These are phyloP conservation scores for Tylopilus felleus DNA, from an alignment of 768 basidiomycete genomes.

Conservation along the genomic window DNA sequence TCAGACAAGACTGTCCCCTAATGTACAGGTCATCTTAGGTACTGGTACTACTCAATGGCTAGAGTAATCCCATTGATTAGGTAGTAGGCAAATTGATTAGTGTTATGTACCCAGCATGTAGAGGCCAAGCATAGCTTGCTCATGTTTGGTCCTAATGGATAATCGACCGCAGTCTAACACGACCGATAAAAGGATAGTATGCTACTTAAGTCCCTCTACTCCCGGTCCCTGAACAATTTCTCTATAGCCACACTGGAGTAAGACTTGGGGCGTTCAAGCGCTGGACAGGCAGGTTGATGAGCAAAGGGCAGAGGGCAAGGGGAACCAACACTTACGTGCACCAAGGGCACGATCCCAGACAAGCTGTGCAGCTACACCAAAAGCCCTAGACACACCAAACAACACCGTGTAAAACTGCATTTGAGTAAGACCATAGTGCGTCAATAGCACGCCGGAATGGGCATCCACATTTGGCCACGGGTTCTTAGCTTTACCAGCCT, in stretches of 20 bases:
- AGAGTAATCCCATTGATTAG: too few relatives aligned
- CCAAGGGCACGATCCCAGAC: constrained; percentile 94
- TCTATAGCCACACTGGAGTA: constrained; percentile 79
- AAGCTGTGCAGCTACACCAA: constrained; percentile 84
- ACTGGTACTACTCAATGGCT: too few relatives aligned
- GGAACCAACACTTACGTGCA: constrained; percentile 61
- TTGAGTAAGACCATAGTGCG: constrained; percentile 81
- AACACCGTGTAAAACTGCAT: constrained; percentile 98
- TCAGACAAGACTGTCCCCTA: too few relatives aligned
- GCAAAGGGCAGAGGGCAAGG: too few relatives aligned
- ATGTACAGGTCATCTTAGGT: too few relatives aligned
- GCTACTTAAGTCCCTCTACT: constrained; percentile 6
- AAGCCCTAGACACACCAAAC: constrained; percentile 94
- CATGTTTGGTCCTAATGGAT: too few relatives aligned
- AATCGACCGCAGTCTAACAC: too few relatives aligned
- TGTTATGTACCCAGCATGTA: too few relatives aligned
- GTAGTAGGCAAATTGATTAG: too few relatives aligned
- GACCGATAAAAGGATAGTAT: too few relatives aligned
- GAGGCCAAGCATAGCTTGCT: too few relatives aligned
- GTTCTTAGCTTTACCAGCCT: constrained; percentile 92
- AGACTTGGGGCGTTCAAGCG: constrained; percentile 89
- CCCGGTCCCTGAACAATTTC: constrained; percentile 62
- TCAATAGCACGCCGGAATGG: constrained; percentile 87
- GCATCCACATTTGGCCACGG: constrained; percentile 98
- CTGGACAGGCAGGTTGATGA: constrained; percentile 31